phyloP scores from a whole-genome alignment of 441 rosid species.

The Biscutella laevigata region DNA sequence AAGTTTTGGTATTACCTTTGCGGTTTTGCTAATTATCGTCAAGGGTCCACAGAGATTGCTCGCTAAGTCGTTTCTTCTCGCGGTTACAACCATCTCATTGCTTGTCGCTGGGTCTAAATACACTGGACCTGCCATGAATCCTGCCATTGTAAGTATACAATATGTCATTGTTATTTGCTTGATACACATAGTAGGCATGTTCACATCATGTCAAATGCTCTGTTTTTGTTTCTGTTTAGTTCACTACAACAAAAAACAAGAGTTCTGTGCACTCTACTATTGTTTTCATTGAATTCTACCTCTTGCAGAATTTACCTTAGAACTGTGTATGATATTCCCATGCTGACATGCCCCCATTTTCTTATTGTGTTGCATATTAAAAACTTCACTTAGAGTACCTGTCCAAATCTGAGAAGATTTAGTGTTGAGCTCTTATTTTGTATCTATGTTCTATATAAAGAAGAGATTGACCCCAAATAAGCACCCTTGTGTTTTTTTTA shows the following conservation, averaged over 20 bases:
- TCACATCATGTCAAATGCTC: neutral
- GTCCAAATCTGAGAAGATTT: too few species aligned
- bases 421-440: too few species aligned
- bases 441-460: too few species aligned
- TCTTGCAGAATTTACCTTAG: neutral
- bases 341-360: too few species aligned
- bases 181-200: neutral
- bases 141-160: constrained; percentile 62
- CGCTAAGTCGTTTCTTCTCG: constrained; percentile 47
- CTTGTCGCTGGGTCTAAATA: constrained; percentile 51
- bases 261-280: too few species aligned
- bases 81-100: constrained; percentile 43
- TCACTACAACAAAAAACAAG: too few species aligned
- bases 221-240: too few species aligned
- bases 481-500: neutral
- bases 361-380: too few species aligned
- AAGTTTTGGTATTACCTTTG: constrained; percentile 63
- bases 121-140: constrained; percentile 93
- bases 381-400: too few species aligned
- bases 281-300: neutral
- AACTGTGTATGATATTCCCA: too few species aligned
- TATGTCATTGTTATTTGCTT: neutral
- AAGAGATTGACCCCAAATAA: too few species aligned
- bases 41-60: constrained; percentile 50
- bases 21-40: constrained; percentile 55